Evolutionary conservation across 2,329 filamentous ascomycete species (phyloP), one percentile per base, ranked within the genome.

Genomic region (Mycosphaerelloides madeirae): DNA sequence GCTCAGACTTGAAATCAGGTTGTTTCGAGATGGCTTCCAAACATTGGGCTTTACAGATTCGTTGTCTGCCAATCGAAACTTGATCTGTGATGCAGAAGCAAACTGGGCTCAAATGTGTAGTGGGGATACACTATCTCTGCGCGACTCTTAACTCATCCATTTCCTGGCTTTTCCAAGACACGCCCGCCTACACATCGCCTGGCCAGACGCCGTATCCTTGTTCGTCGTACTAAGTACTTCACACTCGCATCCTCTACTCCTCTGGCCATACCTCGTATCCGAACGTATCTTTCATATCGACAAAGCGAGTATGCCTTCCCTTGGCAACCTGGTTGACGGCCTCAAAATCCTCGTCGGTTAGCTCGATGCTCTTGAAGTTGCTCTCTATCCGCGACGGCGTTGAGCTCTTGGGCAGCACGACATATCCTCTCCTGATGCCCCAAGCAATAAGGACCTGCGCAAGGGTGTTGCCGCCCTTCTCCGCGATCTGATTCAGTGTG

Each of bases 231-330:
- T n/a, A n/a, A n/a, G n/a, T n/a, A n/a, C n/a, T n/a, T n/a, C n/a
- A n/a, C n/a, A n/a, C n/a, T n/a, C n/a, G n/a, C n/a, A n/a, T n/a
- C n/a, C n/a, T n/a, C 31, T 41, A 44, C 63, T 71, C 68, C 43
- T 68, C 62, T n/a, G 67, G 62, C 68, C 68, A 71, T 38, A 87
- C 77, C 56, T 87, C 74, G 62, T 84, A 85, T 6, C 84, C 84
- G 64, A 87, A 87, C 1, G 81, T 85, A 53, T 86, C 83, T 74
- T 85, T 87, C 84, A 87, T 87, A 70, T 88, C 87, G 47, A 88
- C 84, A 59, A 88, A 87, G 29, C 84, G 78, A 19, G 76, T 78
- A 65, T 85, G 80, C 40, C 83, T 74, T 29, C 80, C 79, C 62
- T 78, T 73, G 1, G 83, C 81, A 6, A 87, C 82, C 49, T 72